phyloP scores from a whole-genome alignment of 129 eudicot species.

The Smallanthus sonchifolius region DNA sequence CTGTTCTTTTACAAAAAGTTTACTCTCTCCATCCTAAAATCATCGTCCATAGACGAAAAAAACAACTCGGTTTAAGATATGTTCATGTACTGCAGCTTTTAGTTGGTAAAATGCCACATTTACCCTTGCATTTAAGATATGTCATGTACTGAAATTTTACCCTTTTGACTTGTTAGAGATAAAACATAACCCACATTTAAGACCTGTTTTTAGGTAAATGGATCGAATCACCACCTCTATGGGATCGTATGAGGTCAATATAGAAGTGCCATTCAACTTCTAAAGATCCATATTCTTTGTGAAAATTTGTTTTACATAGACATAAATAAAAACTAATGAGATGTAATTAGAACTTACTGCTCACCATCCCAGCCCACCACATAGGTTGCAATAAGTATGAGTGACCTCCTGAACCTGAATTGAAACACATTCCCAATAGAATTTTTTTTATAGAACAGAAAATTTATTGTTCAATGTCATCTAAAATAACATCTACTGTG shows the following conservation, averaged over 20 bases:
- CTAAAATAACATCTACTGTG: background rate
- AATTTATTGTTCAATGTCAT: background rate
- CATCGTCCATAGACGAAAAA: background rate
- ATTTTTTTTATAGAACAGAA: background rate
- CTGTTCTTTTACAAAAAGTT: background rate
- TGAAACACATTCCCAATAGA: conserved; percentile 5
- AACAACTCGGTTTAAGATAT: background rate
- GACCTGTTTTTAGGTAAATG: background rate
- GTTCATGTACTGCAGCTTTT: background rate
- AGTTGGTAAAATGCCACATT: background rate
- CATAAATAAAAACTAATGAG: background rate
- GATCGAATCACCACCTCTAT: background rate
- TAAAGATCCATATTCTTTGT: background rate
- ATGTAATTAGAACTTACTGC: conserved; percentile 54
- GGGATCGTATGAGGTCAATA: background rate
- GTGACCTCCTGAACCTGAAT: conserved; percentile 77
- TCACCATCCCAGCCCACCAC: conserved; percentile 97
- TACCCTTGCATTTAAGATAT: background rate
- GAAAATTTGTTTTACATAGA: background rate
- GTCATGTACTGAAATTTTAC: background rate
- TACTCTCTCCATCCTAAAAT: background rate
- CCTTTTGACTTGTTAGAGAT: background rate
- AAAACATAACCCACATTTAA: background rate
- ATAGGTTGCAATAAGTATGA: conserved; percentile 71
- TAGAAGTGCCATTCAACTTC: background rate